Evolutionary conservation across 2,329 filamentous ascomycete genomes (phyloP).

Genomic region (Penicillium vulpinum): DNA sequence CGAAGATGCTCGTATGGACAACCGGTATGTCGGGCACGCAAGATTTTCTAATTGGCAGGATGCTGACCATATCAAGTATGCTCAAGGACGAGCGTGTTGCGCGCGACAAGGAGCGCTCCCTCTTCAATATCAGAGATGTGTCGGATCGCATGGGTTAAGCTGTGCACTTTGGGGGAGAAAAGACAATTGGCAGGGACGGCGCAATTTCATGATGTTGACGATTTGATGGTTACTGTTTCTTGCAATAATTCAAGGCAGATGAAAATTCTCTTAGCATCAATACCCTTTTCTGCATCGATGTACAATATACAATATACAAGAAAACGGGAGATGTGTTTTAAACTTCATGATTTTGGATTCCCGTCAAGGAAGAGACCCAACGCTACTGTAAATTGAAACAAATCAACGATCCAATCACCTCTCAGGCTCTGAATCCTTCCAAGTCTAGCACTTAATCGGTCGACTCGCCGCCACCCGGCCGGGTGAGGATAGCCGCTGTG

Average conservation of each 20-base stretch:
- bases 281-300: slow-evolving; percentile 18
- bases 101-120: slow-evolving; percentile 60
- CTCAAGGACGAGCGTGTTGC: slow-evolving; percentile 83
- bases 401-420: slow-evolving; percentile 22
- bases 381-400: slow-evolving; percentile 28
- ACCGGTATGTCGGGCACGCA: slow-evolving; percentile 49
- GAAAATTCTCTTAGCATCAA: slow-evolving; percentile 14
- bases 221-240: slow-evolving; percentile 23
- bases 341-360: slow-evolving; percentile 26
- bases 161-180: not conserved
- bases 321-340: slow-evolving; percentile 1
- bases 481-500: slow-evolving; percentile 70
- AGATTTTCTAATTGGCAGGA: not conserved
- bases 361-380: slow-evolving; percentile 25
- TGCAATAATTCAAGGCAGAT: slow-evolving; percentile 9
- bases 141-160: slow-evolving; percentile 71
- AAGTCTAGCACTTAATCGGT: slow-evolving; percentile 18
- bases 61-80: slow-evolving; percentile 58
- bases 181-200: not conserved
- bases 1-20: slow-evolving; percentile 82
- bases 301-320: slow-evolving; percentile 21
- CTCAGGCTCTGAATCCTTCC: slow-evolving; percentile 19
- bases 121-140: slow-evolving; percentile 74
- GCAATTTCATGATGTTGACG: slow-evolving; percentile 33
- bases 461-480: slow-evolving; percentile 48